Evolutionary conservation across 306 rosid species (phyloP).

Genomic region (Lotus japonicus): DNA sequence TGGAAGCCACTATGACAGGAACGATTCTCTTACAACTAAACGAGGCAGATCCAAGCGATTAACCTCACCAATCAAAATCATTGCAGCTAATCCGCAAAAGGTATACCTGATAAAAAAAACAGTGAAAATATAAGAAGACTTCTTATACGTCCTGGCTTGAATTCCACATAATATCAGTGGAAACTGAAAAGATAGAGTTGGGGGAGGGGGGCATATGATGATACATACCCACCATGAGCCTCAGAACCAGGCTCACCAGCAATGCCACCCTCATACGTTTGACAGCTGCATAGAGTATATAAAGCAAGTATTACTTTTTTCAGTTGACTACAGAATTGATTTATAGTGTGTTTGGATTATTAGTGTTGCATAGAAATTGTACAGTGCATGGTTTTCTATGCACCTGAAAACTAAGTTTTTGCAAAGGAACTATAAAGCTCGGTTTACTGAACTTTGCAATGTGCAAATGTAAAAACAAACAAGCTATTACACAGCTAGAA

Average conservation of each 20-base stretch:
- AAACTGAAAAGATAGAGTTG: background rate
- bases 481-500: background rate
- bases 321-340: background rate
- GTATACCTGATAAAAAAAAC: constrained; percentile 58
- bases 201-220: background rate
- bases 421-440: too few relatives aligned
- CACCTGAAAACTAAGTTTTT: too few relatives aligned
- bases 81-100: constrained; percentile 84
- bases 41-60: constrained; percentile 75
- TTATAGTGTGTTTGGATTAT: too few relatives aligned
- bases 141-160: background rate
- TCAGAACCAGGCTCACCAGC: constrained; percentile 93
- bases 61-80: constrained; percentile 82
- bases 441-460: too few relatives aligned
- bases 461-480: too few relatives aligned
- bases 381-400: too few relatives aligned
- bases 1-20: constrained; percentile 11
- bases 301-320: background rate
- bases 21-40: constrained; percentile 53
- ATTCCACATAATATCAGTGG: constrained; percentile 2
- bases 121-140: constrained; percentile 8
- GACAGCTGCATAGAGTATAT: constrained; percentile 60
- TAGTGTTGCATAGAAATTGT: too few relatives aligned
- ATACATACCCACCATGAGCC: constrained; percentile 99
- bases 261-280: constrained; percentile 95